A percentile compares a stretch with the other conserved stretches of the same genome.
These are phyloP conservation scores for Hygrophoropsis aurantiaca DNA, from an alignment of 768 basidiomycete genomes.

Conservation along the genomic window DNA sequence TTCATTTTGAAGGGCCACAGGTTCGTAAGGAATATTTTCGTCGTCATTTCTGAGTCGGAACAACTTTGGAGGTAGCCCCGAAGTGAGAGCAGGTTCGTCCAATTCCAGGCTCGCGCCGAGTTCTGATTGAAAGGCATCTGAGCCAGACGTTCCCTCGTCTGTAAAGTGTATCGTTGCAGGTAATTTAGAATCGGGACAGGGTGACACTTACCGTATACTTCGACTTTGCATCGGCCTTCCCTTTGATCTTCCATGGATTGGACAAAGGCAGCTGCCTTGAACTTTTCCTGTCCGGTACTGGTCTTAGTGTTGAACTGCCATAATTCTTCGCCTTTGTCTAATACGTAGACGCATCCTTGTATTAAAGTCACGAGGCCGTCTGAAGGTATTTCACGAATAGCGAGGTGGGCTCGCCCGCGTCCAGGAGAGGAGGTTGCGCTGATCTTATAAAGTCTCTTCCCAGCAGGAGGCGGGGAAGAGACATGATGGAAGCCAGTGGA, in stretches of 20 bases:
- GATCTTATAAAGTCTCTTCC: conserved; percentile 52
- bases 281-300: conserved; percentile 56
- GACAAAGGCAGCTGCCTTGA: conserved; percentile 62
- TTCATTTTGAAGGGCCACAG: conserved; percentile 27
- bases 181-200: neutral
- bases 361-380: conserved; percentile 47
- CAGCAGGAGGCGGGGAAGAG: conserved; percentile 41
- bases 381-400: conserved; percentile 43
- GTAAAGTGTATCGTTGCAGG: neutral
- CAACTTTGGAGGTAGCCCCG: conserved; percentile 26
- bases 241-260: conserved; percentile 43
- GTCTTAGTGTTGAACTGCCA: conserved; percentile 58
- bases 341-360: conserved; percentile 56
- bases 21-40: conserved; percentile 38
- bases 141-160: conserved; percentile 55
- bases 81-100: conserved; percentile 6
- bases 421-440: conserved; percentile 25
- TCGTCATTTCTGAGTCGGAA: conserved; percentile 46
- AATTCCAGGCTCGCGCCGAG: conserved; percentile 36
- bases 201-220: conserved; percentile 46
- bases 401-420: conserved; percentile 6
- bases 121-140: conserved; percentile 46
- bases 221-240: conserved; percentile 40
- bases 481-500: conserved; percentile 55
- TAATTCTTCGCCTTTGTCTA: conserved; percentile 54